Evolutionary conservation across 805 yeast species (phyloP), one percentile per base, ranked within the genome.

Genomic region (Millerago galiae): DNA sequence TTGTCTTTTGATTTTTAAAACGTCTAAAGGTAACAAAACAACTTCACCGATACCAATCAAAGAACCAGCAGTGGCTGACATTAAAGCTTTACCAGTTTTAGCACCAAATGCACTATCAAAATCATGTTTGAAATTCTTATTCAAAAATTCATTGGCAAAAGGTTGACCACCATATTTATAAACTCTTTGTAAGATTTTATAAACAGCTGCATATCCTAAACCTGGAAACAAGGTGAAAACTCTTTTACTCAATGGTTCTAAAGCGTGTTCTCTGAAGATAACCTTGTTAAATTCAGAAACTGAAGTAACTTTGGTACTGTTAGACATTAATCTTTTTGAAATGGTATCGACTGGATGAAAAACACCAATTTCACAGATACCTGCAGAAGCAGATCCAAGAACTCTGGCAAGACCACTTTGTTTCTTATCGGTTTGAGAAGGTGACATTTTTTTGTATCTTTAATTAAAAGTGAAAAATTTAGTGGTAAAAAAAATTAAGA

Each of bases 161-260:
- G 99, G 99, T 71, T 93, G 99, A 40, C 99, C 99, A 60, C 99
- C 98, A 64, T 93, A 93, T 69, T 93, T 93, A 77, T 93, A 93
- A 43, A 93, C 97, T 71, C 99, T 81, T 70, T 93, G 99, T 54
- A 91, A 71, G 54, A 93, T 83, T 68, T 93, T 93, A 74, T 93
- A 93, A 52, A 89, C 86, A 37, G 99, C 98, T 49, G 99, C 99
- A 61, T 93, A 93, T 21, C 98, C 98, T 50, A 93, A 75, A 63
- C 99, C 99, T 15, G 99, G 99, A 71, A 93, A 93, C 50, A 93
- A 73, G 10, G 97, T 83, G 51, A 87, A 68, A 35, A 86, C 59
- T 63, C 97, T 77, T 47, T 77, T 73, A 17, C 79, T 79, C 2
- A 88, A 55, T 4, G 93, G 74, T 52, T 85, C 81, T 39, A 71